Conservation (phyloP, 2,329 filamentous ascomycete species). For the Beauveria bassiana region DNA sequence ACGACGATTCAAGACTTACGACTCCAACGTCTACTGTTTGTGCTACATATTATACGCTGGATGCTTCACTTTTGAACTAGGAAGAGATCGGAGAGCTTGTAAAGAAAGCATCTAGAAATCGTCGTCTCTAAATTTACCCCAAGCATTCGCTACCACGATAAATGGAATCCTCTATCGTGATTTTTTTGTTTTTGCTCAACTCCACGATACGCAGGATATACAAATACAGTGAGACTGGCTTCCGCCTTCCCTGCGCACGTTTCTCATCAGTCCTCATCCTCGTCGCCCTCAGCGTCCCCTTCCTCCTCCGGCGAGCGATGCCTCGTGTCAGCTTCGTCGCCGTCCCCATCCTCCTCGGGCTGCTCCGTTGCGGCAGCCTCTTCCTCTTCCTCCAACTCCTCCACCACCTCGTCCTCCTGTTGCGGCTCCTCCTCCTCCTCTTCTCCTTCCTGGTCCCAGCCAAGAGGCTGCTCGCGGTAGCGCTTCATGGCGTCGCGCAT, state of each 20-base stretch:
- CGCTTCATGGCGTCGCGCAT: conserved; percentile 42
- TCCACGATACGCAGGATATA: neutral
- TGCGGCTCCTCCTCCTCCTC: conserved; percentile 28
- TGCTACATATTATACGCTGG: neutral
- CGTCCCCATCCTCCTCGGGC: conserved; percentile 15
- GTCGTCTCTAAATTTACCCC: neutral
- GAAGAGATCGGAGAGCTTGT: neutral
- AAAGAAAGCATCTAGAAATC: neutral
- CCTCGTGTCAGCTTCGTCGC: conserved; percentile 18
- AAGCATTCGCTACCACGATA: neutral
- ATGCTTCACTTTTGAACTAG: neutral
- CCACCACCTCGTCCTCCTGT: conserved; percentile 23
- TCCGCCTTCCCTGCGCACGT: no score
- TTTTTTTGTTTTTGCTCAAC: neutral
- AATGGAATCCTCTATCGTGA: neutral
- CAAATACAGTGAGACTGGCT: neutral
- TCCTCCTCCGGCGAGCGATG: conserved; percentile 25
- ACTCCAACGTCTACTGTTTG: neutral
- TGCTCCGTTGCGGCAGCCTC: conserved; percentile 15
- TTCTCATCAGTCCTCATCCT: conserved; percentile 16
- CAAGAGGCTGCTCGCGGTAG: conserved; percentile 46
- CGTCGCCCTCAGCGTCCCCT: conserved; percentile 39
- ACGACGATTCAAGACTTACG: neutral
- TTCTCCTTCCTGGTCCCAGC: conserved; percentile 33
- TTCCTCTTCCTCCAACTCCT: conserved; percentile 24